Conservation (phyloP, 495 filamentous ascomycete species). For the Filosporella fistucella region DNA sequence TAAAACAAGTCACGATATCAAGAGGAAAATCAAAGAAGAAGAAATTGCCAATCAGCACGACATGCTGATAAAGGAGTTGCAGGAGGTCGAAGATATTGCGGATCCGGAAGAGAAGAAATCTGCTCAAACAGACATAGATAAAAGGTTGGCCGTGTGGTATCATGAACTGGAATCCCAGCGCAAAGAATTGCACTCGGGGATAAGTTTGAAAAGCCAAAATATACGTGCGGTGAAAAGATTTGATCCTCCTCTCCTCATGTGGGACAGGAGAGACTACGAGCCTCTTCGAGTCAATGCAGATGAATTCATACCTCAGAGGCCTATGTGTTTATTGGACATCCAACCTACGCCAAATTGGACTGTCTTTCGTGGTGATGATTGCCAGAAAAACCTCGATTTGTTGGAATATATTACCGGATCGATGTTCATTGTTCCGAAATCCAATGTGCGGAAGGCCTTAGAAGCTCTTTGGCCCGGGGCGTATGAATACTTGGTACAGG, state of each 20-base stretch:
- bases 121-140: background rate
- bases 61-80: background rate
- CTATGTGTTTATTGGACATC: slow-evolving; percentile 23
- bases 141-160: background rate
- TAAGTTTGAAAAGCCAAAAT: background rate
- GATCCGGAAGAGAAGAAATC: background rate
- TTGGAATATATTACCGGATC: slow-evolving; percentile 18
- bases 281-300: slow-evolving; percentile 14
- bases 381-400: slow-evolving; percentile 13
- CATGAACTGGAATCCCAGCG: background rate
- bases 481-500: slow-evolving; percentile 32
- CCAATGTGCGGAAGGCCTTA: slow-evolving; percentile 7
- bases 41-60: background rate
- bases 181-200: background rate
- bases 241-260: slow-evolving; percentile 15
- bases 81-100: background rate
- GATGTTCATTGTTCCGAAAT: slow-evolving; percentile 7
- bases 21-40: too few species aligned
- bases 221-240: background rate
- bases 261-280: slow-evolving; percentile 22
- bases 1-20: too few species aligned
- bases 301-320: slow-evolving; percentile 16
- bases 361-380: slow-evolving; percentile 12
- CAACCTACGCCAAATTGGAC: slow-evolving; percentile 19
- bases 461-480: slow-evolving; percentile 30